Evolutionary conservation across 331 rosid genomes (phyloP).

Genomic region (Malus hybrid): DNA sequence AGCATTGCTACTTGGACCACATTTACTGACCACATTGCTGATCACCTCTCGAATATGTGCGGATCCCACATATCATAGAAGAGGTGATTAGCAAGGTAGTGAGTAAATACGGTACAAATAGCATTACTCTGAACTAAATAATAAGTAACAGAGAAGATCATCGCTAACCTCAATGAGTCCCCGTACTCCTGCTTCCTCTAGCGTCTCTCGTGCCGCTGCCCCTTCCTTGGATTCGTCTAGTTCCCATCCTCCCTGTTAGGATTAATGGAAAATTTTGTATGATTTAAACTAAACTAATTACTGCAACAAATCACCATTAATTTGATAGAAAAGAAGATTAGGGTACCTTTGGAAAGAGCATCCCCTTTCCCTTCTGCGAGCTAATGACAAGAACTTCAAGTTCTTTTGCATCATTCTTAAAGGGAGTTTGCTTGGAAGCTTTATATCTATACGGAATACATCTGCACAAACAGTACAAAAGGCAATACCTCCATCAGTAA

Average conservation of each 20-base stretch:
- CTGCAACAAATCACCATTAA: not conserved
- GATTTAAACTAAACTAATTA: not conserved
- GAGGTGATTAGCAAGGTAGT: no score
- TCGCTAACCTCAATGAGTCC: slow-evolving; percentile 60
- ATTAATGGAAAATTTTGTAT: not conserved
- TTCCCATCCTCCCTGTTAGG: slow-evolving; percentile 90
- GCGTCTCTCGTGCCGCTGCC: slow-evolving; percentile 80
- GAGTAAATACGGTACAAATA: no score
- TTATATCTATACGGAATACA: slow-evolving; percentile 82
- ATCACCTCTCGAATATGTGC: no score
- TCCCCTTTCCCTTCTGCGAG: slow-evolving; percentile 79
- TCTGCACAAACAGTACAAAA: slow-evolving; percentile 33
- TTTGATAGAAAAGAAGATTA: not conserved
- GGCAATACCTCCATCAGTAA: not conserved
- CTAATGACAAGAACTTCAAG: slow-evolving; percentile 82
- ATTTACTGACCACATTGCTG: no score
- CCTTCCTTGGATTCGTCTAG: slow-evolving; percentile 73
- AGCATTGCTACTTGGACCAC: no score
- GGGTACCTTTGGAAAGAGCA: slow-evolving; percentile 85
- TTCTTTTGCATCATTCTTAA: slow-evolving; percentile 34
- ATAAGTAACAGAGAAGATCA: not conserved
- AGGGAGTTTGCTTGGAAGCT: slow-evolving; percentile 16
- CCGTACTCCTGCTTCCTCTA: slow-evolving; percentile 89
- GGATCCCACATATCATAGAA: no score
- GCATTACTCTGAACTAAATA: not conserved